A percentile compares a stretch with the other conserved stretches of the same genome.
Conservation (phyloP, 1,139 yeast species). For the Ogataea hybrid region DNA sequence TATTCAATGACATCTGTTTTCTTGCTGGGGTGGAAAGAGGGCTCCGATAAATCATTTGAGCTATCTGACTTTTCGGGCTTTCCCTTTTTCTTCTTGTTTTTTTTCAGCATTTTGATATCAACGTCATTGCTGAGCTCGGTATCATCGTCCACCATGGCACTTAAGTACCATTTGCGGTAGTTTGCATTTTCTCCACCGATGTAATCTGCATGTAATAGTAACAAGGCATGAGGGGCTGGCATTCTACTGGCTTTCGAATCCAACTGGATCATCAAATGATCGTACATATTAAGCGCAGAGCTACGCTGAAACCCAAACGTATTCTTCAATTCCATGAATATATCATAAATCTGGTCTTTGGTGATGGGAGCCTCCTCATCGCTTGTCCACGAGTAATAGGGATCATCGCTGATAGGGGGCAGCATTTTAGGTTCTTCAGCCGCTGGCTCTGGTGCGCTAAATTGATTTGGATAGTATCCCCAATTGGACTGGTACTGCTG, state of each 20-base stretch:
- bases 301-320: conserved; percentile 98
- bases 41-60: conserved; percentile 39
- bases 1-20: conserved; percentile 68
- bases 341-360: conserved; percentile 87
- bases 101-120: conserved; percentile 53
- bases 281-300: conserved; percentile 96
- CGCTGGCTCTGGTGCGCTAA: conserved; percentile 10
- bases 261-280: conserved; percentile 87
- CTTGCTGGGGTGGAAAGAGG: conserved; percentile 53
- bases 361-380: conserved; percentile 84
- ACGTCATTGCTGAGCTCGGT: conserved; percentile 48
- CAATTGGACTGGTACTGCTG: conserved; percentile 13
- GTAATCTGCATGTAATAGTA: conserved; percentile 93
- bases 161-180: conserved; percentile 94
- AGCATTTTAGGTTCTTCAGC: conserved; percentile 18
- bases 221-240: conserved; percentile 93
- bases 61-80: conserved; percentile 22
- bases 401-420: conserved; percentile 49
- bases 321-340: conserved; percentile 84
- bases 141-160: conserved; percentile 85
- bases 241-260: conserved; percentile 96
- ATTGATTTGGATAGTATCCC: conserved; percentile 10
- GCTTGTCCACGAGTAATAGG: conserved; percentile 96
- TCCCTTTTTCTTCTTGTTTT: conserved; percentile 43
- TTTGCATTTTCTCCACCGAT: conserved; percentile 94